A percentile compares a stretch with the other conserved stretches of the same genome.
These are phyloP conservation scores for Syzygium syzygioides DNA, from an alignment of 441 rosid species.

Conservation along the genomic window DNA sequence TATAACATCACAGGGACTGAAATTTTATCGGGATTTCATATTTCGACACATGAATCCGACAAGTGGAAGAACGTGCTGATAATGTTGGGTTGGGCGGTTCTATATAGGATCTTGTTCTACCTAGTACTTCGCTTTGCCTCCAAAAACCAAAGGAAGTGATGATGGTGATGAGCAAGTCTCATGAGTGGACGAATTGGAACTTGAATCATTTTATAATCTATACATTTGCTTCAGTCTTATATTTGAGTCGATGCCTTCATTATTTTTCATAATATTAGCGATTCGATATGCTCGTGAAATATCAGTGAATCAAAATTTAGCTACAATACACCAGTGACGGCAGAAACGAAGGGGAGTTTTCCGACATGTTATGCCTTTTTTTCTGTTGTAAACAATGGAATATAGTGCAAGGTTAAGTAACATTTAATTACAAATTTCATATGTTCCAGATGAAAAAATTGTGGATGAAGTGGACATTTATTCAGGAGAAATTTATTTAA, in stretches of 20 bases:
- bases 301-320: background rate
- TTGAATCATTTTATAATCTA: background rate
- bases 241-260: background rate
- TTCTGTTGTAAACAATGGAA: background rate
- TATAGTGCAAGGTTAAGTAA: background rate
- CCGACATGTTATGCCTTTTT: background rate
- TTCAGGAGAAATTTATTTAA: background rate
- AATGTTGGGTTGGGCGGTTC: slow-evolving; percentile 55
- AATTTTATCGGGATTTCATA: slow-evolving; percentile 2
- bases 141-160: slow-evolving; percentile 47
- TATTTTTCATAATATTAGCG: background rate
- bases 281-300: background rate
- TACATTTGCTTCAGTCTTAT: background rate
- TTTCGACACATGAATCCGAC: background rate
- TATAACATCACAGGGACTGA: slow-evolving; percentile 2
- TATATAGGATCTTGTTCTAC: slow-evolving; percentile 53
- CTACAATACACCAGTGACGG: background rate
- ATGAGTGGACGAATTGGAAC: background rate
- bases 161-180: background rate
- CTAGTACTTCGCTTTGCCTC: slow-evolving; percentile 51
- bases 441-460: background rate
- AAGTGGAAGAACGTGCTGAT: slow-evolving; percentile 36
- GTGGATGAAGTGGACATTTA: background rate
- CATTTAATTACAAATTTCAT: background rate
- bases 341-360: background rate